A percentile compares a stretch with the other conserved stretches of the same genome.
Conservation (phyloP, 768 basidiomycete genomes). For the Gloeopeniophorella convolvens region DNA sequence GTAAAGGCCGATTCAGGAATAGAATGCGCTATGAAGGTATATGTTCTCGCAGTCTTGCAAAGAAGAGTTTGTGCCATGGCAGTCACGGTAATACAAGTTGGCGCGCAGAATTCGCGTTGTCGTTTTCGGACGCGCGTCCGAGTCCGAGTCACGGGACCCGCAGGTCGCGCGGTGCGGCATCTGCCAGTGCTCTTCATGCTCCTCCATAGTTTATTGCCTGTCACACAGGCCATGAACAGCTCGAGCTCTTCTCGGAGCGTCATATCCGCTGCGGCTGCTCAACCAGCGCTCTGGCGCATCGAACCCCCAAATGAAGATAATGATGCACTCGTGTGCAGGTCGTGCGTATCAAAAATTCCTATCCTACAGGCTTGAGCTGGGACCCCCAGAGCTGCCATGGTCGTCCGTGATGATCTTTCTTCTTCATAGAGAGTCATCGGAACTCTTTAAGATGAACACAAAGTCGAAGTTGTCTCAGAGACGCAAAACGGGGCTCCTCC, state of each 20-base stretch:
- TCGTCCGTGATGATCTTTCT: slow-evolving; percentile 43
- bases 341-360: slow-evolving; percentile 53
- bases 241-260: slow-evolving; percentile 84
- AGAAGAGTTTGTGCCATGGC: too few species aligned
- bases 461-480: slow-evolving; percentile 4
- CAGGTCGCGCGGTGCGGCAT: slow-evolving; percentile 62
- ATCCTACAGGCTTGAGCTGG: slow-evolving; percentile 60
- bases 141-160: too few species aligned
- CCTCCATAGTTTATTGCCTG: slow-evolving; percentile 49
- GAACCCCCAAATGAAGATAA: slow-evolving; percentile 62
- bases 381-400: slow-evolving; percentile 59
- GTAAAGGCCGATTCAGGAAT: too few species aligned
- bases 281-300: slow-evolving; percentile 50
- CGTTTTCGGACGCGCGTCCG: too few species aligned
- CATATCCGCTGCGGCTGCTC: slow-evolving; percentile 83
- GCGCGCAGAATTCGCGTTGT: too few species aligned
- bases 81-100: too few species aligned
- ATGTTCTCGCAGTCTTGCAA: too few species aligned
- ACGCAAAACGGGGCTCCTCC: not conserved
- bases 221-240: slow-evolving; percentile 79
- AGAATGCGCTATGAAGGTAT: too few species aligned
- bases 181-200: slow-evolving; percentile 76
- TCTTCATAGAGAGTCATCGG: slow-evolving; percentile 49
- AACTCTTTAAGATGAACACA: slow-evolving; percentile 24
- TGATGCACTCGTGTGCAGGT: slow-evolving; percentile 66